Conservation (phyloP, 805 yeast genomes). For the Monosporozyma aerobia region DNA sequence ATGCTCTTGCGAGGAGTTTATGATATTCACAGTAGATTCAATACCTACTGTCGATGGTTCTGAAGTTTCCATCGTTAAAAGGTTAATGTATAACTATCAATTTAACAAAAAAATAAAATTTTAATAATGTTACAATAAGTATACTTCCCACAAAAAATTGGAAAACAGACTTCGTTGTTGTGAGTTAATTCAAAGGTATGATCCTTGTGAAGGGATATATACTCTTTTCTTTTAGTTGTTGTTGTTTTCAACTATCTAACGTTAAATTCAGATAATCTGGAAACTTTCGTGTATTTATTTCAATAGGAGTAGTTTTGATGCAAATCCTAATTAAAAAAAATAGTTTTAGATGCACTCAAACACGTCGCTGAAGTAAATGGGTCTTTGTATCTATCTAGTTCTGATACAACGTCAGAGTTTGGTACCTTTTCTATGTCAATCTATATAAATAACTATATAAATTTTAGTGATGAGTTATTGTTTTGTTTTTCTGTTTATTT, state of each 20-base stretch:
- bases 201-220: neutral
- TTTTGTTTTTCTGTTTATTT: conserved; percentile 1
- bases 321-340: neutral
- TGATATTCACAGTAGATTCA: neutral
- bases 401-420: neutral
- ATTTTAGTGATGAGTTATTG: neutral
- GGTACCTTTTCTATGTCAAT: neutral
- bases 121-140: neutral
- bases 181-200: neutral
- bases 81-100: neutral
- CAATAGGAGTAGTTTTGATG: neutral
- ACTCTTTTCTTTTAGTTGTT: neutral
- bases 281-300: neutral
- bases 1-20: neutral
- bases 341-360: neutral
- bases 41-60: neutral
- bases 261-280: neutral
- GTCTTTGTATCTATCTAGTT: neutral
- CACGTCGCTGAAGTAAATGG: neutral
- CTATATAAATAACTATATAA: neutral
- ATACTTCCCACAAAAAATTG: neutral
- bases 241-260: neutral
- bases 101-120: neutral
- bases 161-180: neutral
- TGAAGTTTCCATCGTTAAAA: neutral